phyloP scores from a whole-genome alignment of 768 basidiomycete species.

The Calvatia gigantea region DNA sequence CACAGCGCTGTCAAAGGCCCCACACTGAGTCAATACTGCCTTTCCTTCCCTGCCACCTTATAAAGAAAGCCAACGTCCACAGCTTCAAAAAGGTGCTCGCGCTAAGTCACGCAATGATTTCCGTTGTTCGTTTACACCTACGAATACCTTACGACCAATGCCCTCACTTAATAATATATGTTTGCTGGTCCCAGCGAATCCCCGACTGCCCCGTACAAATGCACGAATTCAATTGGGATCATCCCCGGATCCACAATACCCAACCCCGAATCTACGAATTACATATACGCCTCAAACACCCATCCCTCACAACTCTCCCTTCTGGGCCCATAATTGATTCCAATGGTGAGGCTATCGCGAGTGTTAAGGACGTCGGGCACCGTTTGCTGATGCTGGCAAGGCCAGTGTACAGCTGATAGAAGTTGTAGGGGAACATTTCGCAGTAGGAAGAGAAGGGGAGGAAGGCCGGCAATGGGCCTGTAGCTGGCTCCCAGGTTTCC shows the following conservation, averaged over 20 bases:
- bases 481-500: background rate
- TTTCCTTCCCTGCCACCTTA: too few species aligned
- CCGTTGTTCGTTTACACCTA: too few species aligned
- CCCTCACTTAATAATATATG: too few species aligned
- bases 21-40: too few species aligned
- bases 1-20: too few species aligned
- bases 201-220: background rate
- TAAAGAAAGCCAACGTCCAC: too few species aligned
- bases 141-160: too few species aligned
- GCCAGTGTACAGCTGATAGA: background rate
- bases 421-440: background rate
- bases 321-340: background rate
- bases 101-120: too few species aligned
- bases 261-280: slow-evolving; percentile 24
- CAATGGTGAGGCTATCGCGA: background rate
- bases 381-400: background rate
- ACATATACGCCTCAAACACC: slow-evolving; percentile 35
- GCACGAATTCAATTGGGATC: background rate
- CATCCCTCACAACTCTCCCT: slow-evolving; percentile 31
- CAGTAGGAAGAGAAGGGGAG: background rate
- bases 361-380: background rate
- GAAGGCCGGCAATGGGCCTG: background rate
- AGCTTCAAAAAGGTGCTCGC: too few species aligned
- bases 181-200: background rate
- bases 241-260: background rate